Base-by-base conservation (phyloP, 1,284 basidiomycete genomes). In the Malassezia globosa region DNA sequence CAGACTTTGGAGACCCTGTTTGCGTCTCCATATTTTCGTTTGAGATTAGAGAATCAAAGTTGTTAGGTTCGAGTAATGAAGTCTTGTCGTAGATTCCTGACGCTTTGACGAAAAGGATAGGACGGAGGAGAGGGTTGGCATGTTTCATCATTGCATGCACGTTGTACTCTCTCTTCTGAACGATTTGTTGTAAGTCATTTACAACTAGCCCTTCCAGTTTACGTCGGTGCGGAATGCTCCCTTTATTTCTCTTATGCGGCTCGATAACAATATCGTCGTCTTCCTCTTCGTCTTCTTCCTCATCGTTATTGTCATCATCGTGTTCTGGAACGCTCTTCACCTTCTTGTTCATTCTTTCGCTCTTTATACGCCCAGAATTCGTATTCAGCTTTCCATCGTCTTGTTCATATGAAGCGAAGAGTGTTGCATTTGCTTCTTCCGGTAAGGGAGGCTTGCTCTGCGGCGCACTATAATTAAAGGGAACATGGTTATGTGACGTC, bases 281-380 rank as follows among this genome's bases (percentile, higher is more conserved):
- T 10, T 27, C 37, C 5, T 54, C 37, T 8, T 39, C 51, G 8
- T 47, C 42, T 1, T 42, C 42, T 13, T 49, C 46, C 14, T 44
- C 56, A 18, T 48, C 48, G 21, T 55, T 42, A 14, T 51, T 29
- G 5, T 34, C 54, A 3, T 23, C 42, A 4, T 42, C 36, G 7
- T 56, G 56, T 13, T 54, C 46, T 37, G 35, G 16, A 7, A 19
- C 10, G 5, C 16, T 6, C 23, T 66, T 48, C 19, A n/a, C 60
- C 51, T 37, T 59, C 56, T 10, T 54, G 47, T 5, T 57, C 59
- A 22, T 51, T 38, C 6, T 25, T 33, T 3, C 27, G 38, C n/a
- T 40, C 44, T 3, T 46, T n/a, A n/a, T n/a, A n/a, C n/a, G n/a
- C n/a, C n/a, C 4, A 16, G 4, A 31, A 31, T 2, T 31, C 29